Evolutionary conservation across 192 early-diverging fungal genomes (phyloP), one percentile per base, ranked within the genome.

Genomic region (Rhizoclosmatium globosum): DNA sequence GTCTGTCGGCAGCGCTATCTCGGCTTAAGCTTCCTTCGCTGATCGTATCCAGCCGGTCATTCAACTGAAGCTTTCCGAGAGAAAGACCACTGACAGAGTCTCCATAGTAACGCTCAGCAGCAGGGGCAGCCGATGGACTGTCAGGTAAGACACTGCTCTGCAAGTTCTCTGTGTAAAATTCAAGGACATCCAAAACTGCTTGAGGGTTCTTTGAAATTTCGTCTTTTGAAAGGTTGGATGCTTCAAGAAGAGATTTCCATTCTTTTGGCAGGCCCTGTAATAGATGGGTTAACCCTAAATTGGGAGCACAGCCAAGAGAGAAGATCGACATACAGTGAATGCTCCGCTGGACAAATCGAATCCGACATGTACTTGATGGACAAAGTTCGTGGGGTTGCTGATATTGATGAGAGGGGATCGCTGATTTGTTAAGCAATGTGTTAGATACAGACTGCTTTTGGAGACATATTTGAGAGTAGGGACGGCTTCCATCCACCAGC

Each of bases 121-220:
- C 66, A 9, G 76, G 48, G 21, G 53, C 66, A 19, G 66, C 66
- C 13, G 46, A 46, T 4, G 72, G 72, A 48, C 72, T 74, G 31
- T 9, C 21, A 4, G 72, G 72, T 59, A 74, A 62, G 42, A 13
- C 21, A 38, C 59, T 17, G 11, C 17, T 19, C 48, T 80, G 81
- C 79, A 89, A 66, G 78, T 90, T 84, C 65, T 96, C 97, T 38
- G 97, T 95, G 87, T 99, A 99, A 76, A 99, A 99, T 82, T 98
- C 96, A 23, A 99, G 87, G 50, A 96, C 97, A 80, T 98, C 97
- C 21, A 98, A 84, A 45, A 99, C 98, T 23, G 97, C 96, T 85
- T 98, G 97, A 39, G 98, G 98, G 74, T 99, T 95, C 84, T 95
- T 96, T 46, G 94, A 91, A 80, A 96, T 96, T 89, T 99, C 98